Conservation (phyloP, 83 land plant species). For the Picea abies region DNA sequence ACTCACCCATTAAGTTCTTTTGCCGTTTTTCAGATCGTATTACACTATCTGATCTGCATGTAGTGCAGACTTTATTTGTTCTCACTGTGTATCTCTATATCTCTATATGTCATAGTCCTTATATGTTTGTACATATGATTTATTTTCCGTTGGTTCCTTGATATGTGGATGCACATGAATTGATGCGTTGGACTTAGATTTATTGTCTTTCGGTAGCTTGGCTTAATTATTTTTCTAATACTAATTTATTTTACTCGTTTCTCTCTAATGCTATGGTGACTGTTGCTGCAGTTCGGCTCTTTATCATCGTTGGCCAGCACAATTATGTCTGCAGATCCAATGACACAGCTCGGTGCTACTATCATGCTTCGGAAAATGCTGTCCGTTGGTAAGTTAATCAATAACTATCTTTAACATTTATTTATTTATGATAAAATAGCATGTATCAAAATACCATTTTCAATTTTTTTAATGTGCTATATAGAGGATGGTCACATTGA, state of each 20-base stretch:
- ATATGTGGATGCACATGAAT: background rate
- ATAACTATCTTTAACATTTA: background rate
- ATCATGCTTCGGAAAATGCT: constrained; percentile 64
- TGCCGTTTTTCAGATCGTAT: no score
- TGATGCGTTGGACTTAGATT: background rate
- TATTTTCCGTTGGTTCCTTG: background rate
- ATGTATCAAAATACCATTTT: background rate
- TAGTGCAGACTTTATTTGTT: background rate
- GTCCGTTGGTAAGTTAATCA: constrained; percentile 25
- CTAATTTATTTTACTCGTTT: background rate
- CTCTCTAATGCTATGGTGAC: background rate
- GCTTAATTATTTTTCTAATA: background rate
- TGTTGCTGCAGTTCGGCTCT: background rate
- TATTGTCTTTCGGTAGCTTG: background rate
- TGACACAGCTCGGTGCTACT: constrained; percentile 53
- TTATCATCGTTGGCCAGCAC: constrained; percentile 51
- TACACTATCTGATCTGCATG: no score
- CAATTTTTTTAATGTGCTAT: background rate
- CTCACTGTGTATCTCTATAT: background rate
- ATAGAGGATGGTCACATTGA: background rate
- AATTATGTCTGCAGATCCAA: constrained; percentile 54
- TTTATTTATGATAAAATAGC: background rate
- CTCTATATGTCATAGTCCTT: background rate
- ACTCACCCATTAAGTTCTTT: no score
- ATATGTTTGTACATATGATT: background rate